Evolutionary conservation across 1,284 basidiomycete genomes (phyloP).

Genomic region (Austroboletus niveus): DNA sequence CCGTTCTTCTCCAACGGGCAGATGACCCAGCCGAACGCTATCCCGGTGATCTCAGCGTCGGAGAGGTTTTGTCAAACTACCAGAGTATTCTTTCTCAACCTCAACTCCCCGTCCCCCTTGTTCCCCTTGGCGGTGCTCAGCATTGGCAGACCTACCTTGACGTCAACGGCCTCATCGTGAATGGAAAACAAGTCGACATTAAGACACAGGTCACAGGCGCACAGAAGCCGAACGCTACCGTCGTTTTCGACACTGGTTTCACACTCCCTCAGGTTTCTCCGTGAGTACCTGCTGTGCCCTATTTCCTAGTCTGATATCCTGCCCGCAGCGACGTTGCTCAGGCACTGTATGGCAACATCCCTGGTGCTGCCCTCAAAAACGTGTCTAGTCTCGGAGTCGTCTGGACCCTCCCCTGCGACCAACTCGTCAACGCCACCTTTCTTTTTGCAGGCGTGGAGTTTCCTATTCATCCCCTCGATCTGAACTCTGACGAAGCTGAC

Average conservation of each 20-base stretch:
- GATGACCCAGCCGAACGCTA: conserved; percentile 43
- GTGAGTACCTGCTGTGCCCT: conserved; percentile 30
- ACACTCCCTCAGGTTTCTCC: conserved; percentile 61
- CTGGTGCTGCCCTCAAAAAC: conserved; percentile 48
- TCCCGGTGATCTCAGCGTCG: conserved; percentile 48
- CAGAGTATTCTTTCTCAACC: conserved; percentile 41
- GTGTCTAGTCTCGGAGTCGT: conserved; percentile 43
- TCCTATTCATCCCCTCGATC: conserved; percentile 63
- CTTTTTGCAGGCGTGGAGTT: conserved; percentile 49
- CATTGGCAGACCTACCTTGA: conserved; percentile 55
- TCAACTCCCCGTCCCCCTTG: conserved; percentile 40
- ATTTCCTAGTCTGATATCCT: background rate
- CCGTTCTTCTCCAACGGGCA: conserved; percentile 50
- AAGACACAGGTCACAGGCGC: conserved; percentile 41
- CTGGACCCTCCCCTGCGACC: conserved; percentile 59
- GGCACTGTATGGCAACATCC: conserved; percentile 53
- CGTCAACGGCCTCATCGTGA: conserved; percentile 47
- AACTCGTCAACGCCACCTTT: conserved; percentile 63
- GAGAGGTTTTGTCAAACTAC: conserved; percentile 44
- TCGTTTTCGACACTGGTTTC: conserved; percentile 69
- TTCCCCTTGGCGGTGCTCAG: conserved; percentile 39
- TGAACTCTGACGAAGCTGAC: conserved; percentile 20
- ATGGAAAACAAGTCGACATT: conserved; percentile 45
- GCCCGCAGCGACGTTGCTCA: conserved; percentile 48
- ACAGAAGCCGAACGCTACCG: conserved; percentile 47